phyloP scores from a whole-genome alignment of 2,329 filamentous ascomycete genomes.

The Malbranchea zuffiana region DNA sequence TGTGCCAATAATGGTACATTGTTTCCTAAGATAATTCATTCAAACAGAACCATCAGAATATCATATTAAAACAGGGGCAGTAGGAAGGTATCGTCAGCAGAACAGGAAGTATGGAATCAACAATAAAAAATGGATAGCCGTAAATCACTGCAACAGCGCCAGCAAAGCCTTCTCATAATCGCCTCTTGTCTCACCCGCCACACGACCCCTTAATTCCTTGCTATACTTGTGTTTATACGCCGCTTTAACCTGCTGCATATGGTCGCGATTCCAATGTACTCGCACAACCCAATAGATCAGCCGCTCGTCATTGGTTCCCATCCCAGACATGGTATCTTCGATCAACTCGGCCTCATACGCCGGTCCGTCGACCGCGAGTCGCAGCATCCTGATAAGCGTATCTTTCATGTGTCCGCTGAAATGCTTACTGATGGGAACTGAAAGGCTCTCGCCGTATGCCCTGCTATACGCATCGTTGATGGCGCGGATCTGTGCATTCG shows the following conservation, averaged over 20 bases:
- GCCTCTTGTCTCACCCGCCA: constrained; percentile 73
- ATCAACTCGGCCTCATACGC: constrained; percentile 71
- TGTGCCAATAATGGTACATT: not conserved
- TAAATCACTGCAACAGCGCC: constrained; percentile 43
- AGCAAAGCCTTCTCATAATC: constrained; percentile 70
- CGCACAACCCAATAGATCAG: constrained; percentile 68
- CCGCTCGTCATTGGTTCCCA: constrained; percentile 75
- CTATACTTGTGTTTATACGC: constrained; percentile 64
- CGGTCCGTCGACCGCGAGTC: constrained; percentile 64
- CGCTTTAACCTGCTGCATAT: constrained; percentile 64
- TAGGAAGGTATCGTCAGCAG: not conserved
- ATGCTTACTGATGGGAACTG: constrained; percentile 64
- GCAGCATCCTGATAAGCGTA: constrained; percentile 69
- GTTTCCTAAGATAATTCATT: not conserved
- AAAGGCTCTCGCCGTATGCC: constrained; percentile 59
- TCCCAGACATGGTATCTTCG: constrained; percentile 77
- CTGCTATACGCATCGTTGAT: constrained; percentile 64
- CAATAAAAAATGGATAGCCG: not conserved
- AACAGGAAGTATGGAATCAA: not conserved
- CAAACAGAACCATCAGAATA: not conserved
- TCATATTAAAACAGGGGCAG: not conserved
- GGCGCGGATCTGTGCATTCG: constrained; percentile 72
- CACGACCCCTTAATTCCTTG: constrained; percentile 54
- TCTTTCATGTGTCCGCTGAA: constrained; percentile 91
- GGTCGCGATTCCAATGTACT: constrained; percentile 68